These are phyloP conservation scores for Coprinellus micaceus DNA, from an alignment of 768 basidiomycete genomes.

Conservation along the genomic window DNA sequence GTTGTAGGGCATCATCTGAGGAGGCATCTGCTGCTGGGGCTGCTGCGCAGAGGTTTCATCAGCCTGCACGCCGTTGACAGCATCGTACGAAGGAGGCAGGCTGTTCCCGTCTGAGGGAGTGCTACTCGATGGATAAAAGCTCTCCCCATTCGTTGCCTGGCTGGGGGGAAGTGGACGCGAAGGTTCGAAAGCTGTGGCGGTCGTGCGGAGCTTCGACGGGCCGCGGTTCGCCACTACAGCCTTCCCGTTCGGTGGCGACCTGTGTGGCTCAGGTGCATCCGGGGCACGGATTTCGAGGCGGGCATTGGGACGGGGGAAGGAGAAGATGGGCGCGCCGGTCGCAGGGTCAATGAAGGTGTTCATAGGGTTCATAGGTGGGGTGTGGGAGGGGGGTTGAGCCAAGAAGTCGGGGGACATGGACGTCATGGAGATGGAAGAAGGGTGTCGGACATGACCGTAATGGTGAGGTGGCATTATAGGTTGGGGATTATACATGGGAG, in stretches of 20 bases:
- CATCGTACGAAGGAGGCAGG: constrained; percentile 23
- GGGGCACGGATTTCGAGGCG: constrained; percentile 75
- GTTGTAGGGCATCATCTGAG: constrained; percentile 49
- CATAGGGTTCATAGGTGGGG: constrained; percentile 58
- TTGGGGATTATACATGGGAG: constrained; percentile 64
- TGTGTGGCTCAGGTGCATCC: constrained; percentile 31
- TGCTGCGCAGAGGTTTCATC: constrained; percentile 24
- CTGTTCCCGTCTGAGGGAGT: constrained; percentile 22
- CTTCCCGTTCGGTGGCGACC: constrained; percentile 24
- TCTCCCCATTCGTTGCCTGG: constrained; percentile 13
- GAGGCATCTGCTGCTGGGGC: constrained; percentile 11
- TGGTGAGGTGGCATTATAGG: constrained; percentile 57
- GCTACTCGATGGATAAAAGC: constrained; percentile 22
- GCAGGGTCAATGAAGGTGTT: constrained; percentile 66
- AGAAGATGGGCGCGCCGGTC: constrained; percentile 68
- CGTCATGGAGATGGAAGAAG: too few relatives aligned
- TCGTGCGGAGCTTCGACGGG: constrained; percentile 44
- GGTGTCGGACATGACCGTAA: constrained; percentile 60
- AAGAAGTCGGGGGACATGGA: constrained; percentile 62
- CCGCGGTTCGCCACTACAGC: constrained; percentile 29
- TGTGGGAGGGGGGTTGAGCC: constrained; percentile 48
- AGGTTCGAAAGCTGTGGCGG: constrained; percentile 50
- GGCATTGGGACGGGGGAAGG: constrained; percentile 66
- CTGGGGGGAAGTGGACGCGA: too few relatives aligned
- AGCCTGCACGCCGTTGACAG: constrained; percentile 19